phyloP scores from a whole-genome alignment of 2,329 filamentous ascomycete species.

The Sporothrix schenckii region DNA sequence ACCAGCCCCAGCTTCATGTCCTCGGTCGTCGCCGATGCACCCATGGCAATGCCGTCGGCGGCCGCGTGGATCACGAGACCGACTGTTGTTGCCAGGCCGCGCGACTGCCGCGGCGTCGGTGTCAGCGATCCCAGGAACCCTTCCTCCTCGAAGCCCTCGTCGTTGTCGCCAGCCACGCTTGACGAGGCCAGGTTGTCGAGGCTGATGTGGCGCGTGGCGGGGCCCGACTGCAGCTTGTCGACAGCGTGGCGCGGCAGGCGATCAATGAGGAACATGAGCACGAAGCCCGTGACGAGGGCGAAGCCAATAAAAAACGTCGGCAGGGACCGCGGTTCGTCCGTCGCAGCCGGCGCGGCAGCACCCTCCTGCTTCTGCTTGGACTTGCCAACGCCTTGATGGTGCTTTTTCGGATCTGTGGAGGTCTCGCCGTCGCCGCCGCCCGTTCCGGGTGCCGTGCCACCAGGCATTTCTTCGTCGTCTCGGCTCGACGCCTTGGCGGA shows the following conservation, averaged over 20 bases:
- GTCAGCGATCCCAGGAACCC: constrained; percentile 62
- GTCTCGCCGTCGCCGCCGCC: not conserved
- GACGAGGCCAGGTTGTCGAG: constrained; percentile 70
- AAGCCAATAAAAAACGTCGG: constrained; percentile 81
- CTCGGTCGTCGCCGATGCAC: constrained; percentile 77
- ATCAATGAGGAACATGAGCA: constrained; percentile 96
- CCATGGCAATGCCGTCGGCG: constrained; percentile 93
- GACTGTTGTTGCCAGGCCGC: constrained; percentile 79
- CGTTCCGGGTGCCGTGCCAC: not conserved
- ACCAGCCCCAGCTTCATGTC: constrained; percentile 81
- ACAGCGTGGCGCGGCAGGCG: constrained; percentile 74
- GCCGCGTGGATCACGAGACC: constrained; percentile 95
- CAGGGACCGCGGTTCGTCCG: constrained; percentile 45
- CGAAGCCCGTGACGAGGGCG: constrained; percentile 83
- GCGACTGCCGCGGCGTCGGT: constrained; percentile 60
- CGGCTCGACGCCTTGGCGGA: not conserved
- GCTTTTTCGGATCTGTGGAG: not conserved
- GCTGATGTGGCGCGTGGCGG: constrained; percentile 80
- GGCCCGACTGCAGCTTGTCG: constrained; percentile 64
- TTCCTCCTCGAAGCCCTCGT: constrained; percentile 49
- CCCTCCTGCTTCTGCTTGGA: constrained; percentile 41
- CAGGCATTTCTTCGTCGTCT: not conserved
- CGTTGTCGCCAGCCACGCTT: constrained; percentile 39
- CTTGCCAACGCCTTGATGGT: constrained; percentile 20
- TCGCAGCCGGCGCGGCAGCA: constrained; percentile 25